Percentiles rank a stretch among this genome's conserved stretches.
These are phyloP conservation scores for Dactylellina parvicollis DNA, from an alignment of 2,329 filamentous ascomycete species.

Conservation along the genomic window DNA sequence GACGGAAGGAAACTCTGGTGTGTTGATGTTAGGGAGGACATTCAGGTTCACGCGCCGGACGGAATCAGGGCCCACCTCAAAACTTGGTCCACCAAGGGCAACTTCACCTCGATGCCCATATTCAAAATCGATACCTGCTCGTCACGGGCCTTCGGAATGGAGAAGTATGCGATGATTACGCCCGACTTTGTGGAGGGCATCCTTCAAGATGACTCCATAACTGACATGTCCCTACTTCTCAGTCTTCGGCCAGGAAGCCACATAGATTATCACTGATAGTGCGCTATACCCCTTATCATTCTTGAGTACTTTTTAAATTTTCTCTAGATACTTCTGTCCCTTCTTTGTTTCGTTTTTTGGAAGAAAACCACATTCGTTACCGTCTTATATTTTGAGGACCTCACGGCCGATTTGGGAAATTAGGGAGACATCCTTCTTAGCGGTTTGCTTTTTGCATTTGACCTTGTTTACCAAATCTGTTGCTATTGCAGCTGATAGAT, in stretches of 20 bases:
- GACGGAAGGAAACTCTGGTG: conserved; percentile 37
- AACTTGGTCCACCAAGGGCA: conserved; percentile 43
- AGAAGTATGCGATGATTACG: conserved; percentile 45
- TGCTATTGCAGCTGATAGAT: conserved; percentile 40
- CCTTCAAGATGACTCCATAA: conserved; percentile 23
- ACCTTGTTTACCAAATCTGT: conserved; percentile 43
- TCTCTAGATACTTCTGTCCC: background rate
- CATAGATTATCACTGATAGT: background rate
- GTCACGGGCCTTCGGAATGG: conserved; percentile 32
- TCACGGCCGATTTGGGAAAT: conserved; percentile 46
- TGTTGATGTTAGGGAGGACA: conserved; percentile 38
- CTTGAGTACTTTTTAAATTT: background rate
- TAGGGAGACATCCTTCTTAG: conserved; percentile 37
- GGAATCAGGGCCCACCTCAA: conserved; percentile 32
- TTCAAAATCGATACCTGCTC: conserved; percentile 42
- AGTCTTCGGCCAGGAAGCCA: conserved; percentile 17
- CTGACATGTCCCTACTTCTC: conserved; percentile 33
- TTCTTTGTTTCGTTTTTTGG: conserved; percentile 2
- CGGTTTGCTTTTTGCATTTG: conserved; percentile 27
- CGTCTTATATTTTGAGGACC: conserved; percentile 46
- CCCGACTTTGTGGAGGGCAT: conserved; percentile 39
- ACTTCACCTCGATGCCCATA: conserved; percentile 26
- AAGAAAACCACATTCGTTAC: no score
- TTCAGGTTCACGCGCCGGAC: conserved; percentile 12
- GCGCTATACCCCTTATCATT: background rate